A percentile compares a stretch with the other conserved stretches of the same genome.
Conservation (phyloP, 1,284 basidiomycete species). For the Ganoderma sinense region DNA sequence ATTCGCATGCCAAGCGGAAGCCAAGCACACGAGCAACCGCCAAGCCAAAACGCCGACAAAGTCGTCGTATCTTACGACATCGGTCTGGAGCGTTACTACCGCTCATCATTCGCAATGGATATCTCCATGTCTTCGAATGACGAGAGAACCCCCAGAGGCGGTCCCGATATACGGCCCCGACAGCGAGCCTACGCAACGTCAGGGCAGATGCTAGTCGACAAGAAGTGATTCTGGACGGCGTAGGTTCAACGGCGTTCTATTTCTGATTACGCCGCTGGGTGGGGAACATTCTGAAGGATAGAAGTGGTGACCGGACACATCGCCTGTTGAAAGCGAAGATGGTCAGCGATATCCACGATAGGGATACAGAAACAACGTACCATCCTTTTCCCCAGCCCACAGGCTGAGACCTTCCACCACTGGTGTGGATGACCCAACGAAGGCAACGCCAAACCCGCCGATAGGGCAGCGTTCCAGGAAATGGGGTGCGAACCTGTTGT, state of each 20-base stretch:
- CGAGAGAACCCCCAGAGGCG: neutral
- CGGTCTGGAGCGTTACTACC: neutral
- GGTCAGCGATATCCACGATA: conserved; percentile 8
- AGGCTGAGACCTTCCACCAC: neutral
- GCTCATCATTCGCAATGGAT: neutral
- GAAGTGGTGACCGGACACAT: neutral
- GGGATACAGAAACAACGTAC: neutral
- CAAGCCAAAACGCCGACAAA: conserved; percentile 16
- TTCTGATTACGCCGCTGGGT: neutral
- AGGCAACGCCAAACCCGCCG: neutral
- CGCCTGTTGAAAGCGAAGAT: neutral
- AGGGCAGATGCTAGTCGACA: neutral
- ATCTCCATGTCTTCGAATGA: neutral
- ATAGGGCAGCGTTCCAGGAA: neutral
- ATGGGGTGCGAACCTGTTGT: neutral
- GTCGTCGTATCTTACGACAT: conserved; percentile 2
- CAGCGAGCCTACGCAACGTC: neutral
- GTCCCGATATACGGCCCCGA: neutral
- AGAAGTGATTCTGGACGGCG: neutral
- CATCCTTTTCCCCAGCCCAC: neutral
- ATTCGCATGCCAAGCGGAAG: conserved; percentile 28
- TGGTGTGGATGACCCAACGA: neutral
- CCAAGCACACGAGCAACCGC: conserved; percentile 22
- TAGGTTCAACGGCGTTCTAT: neutral
- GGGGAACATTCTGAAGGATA: neutral